Percentiles rank a stretch among this genome's conserved stretches.
These are phyloP conservation scores for Verticillium nubilum DNA, from an alignment of 2,329 filamentous ascomycete species.

Conservation along the genomic window DNA sequence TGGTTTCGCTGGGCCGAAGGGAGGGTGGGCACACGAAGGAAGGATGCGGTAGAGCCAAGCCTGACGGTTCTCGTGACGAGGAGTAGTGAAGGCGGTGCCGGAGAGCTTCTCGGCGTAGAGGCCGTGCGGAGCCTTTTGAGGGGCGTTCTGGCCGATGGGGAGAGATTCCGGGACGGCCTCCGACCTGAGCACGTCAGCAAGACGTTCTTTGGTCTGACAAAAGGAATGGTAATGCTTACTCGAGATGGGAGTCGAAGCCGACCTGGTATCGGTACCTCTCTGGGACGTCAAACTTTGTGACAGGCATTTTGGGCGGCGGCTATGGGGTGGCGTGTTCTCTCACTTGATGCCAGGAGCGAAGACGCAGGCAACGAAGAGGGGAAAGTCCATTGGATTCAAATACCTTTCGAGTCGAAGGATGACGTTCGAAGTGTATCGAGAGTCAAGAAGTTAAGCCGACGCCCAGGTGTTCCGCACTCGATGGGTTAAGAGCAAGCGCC, in stretches of 20 bases:
- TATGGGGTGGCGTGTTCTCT: not conserved
- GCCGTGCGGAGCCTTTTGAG: conserved; percentile 72
- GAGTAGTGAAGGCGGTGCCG: conserved; percentile 66
- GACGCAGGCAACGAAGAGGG: not conserved
- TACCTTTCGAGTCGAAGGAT: not conserved
- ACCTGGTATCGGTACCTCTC: conserved; percentile 70
- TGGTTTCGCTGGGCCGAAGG: conserved; percentile 39
- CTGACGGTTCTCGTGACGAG: conserved; percentile 63
- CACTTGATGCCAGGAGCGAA: not conserved
- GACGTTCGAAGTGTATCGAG: not conserved
- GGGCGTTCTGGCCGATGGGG: conserved; percentile 72
- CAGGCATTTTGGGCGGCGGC: conserved; percentile 35
- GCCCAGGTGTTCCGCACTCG: not conserved
- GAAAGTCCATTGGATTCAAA: not conserved
- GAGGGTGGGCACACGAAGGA: conserved; percentile 57
- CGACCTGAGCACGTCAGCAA: conserved; percentile 41
- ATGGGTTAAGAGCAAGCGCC: not conserved
- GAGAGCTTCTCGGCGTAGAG: conserved; percentile 80
- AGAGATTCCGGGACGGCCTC: conserved; percentile 72
- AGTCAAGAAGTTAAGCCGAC: not conserved
- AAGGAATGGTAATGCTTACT: conserved; percentile 44
- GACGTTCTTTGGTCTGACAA: not conserved
- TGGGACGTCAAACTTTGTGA: conserved; percentile 39
- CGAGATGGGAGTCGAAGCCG: conserved; percentile 72
- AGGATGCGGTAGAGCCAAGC: conserved; percentile 68